These are phyloP conservation scores for Trametes pubescens DNA, from an alignment of 1,284 basidiomycete genomes.

Conservation along the genomic window DNA sequence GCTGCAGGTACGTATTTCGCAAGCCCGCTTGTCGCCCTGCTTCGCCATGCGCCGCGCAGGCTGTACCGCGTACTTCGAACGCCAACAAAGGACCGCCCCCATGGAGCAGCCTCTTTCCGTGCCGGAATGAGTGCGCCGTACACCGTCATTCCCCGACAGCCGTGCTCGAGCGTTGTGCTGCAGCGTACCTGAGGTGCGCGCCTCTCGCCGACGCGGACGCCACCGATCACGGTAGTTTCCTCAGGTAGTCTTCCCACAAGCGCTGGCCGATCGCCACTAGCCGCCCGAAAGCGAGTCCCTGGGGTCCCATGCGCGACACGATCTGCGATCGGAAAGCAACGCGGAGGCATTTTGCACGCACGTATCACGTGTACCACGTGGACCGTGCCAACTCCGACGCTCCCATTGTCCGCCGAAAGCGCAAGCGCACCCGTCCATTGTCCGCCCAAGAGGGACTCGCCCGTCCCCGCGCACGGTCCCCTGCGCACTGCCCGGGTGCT, in stretches of 20 bases:
- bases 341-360: slow-evolving; percentile 13
- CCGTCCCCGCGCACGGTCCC: slow-evolving; percentile 1
- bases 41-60: no score
- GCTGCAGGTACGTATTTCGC: no score
- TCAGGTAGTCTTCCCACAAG: background rate
- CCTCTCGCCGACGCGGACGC: no score
- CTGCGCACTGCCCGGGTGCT: background rate
- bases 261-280: background rate
- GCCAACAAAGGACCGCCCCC: no score
- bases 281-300: slow-evolving; percentile 8
- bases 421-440: slow-evolving; percentile 20
- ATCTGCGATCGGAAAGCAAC: slow-evolving; percentile 19
- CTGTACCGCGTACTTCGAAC: no score
- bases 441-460: slow-evolving; percentile 3
- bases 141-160: no score
- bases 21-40: no score
- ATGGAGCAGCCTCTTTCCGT: no score
- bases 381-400: slow-evolving; percentile 34
- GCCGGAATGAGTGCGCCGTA: no score
- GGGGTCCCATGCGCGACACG: slow-evolving; percentile 27
- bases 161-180: no score
- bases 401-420: slow-evolving; percentile 30
- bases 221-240: background rate
- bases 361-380: slow-evolving; percentile 34
- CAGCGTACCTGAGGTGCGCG: no score